These are phyloP conservation scores for Paramarasmius palmivorus DNA, from an alignment of 1,284 basidiomycete genomes.

Conservation along the genomic window DNA sequence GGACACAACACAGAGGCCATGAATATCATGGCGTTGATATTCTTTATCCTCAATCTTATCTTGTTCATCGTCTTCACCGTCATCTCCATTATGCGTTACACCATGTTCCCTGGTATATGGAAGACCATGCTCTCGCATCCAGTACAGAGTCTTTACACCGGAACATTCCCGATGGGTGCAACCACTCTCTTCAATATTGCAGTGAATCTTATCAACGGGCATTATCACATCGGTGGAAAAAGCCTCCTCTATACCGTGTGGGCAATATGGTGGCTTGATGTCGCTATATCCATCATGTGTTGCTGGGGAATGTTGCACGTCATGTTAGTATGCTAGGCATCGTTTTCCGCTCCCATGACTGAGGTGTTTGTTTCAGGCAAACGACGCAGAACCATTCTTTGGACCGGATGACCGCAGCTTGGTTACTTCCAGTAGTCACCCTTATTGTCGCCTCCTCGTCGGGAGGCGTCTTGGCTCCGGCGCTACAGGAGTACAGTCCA, in stretches of 20 bases:
- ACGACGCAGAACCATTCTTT: conserved; percentile 61
- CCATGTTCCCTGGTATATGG: conserved; percentile 59
- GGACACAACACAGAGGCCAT: conserved; percentile 38
- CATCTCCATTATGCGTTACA: conserved; percentile 52
- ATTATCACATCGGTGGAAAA: conserved; percentile 51
- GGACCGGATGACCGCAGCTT: conserved; percentile 56
- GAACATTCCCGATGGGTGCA: conserved; percentile 70
- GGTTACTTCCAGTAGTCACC: conserved; percentile 75
- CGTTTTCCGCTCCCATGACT: not conserved
- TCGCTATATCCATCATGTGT: conserved; percentile 55
- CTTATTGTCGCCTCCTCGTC: conserved; percentile 69
- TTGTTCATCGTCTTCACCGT: conserved; percentile 61
- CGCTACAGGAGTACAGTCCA: conserved; percentile 45
- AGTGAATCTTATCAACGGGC: conserved; percentile 40
- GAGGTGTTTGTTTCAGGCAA: conserved; percentile 43
- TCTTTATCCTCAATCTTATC: conserved; percentile 69
- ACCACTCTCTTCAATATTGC: conserved; percentile 63
- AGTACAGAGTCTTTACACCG: conserved; percentile 65
- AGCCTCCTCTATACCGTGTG: conserved; percentile 62
- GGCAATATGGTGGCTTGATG: conserved; percentile 76
- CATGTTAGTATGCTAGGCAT: conserved; percentile 45
- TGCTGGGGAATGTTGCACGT: conserved; percentile 67
- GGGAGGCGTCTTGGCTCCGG: conserved; percentile 58
- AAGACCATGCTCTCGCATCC: conserved; percentile 57
- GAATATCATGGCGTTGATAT: conserved; percentile 44